These are phyloP conservation scores for Acer saccharum DNA, from an alignment of 345 rosid species.

Conservation along the genomic window DNA sequence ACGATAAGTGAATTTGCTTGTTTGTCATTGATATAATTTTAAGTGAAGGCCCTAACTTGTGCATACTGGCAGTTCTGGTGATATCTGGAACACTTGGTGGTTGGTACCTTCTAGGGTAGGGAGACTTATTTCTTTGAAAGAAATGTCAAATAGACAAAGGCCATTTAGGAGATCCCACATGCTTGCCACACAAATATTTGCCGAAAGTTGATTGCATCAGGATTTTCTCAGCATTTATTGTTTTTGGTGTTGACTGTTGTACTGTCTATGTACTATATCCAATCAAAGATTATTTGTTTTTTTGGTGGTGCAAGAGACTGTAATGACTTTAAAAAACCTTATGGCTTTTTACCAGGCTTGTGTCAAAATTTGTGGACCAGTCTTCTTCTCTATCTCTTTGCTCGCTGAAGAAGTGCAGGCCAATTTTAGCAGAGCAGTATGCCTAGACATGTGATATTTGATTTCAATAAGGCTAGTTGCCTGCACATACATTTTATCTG, in stretches of 20 bases:
- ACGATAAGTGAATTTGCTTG: too few species aligned
- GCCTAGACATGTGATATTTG: slow-evolving; percentile 5
- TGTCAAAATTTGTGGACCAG: slow-evolving; percentile 4
- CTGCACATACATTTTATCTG: slow-evolving; percentile 10
- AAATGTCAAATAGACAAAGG: neutral
- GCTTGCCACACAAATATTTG: too few species aligned
- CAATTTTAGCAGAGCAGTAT: slow-evolving; percentile 18
- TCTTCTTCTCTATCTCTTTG: slow-evolving; percentile 5
- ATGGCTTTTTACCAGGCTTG: slow-evolving; percentile 26
- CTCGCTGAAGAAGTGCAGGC: slow-evolving; percentile 21
- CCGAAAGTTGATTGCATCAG: neutral
- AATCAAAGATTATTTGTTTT: neutral
- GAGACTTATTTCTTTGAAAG: neutral
- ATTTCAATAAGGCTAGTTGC: slow-evolving; percentile 29
- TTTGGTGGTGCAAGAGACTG: neutral
- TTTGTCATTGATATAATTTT: too few species aligned
- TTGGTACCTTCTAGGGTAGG: neutral
- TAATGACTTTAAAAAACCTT: slow-evolving; percentile 1
- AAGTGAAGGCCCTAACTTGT: too few species aligned
- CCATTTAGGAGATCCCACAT: neutral
- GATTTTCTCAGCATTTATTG: neutral
- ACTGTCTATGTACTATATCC: neutral
- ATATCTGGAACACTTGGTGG: too few species aligned
- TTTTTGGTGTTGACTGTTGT: slow-evolving; percentile 4
- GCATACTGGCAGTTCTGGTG: too few species aligned